These are phyloP conservation scores for Tolypocladium paradoxum DNA, from an alignment of 2,329 filamentous ascomycete species.

Conservation along the genomic window DNA sequence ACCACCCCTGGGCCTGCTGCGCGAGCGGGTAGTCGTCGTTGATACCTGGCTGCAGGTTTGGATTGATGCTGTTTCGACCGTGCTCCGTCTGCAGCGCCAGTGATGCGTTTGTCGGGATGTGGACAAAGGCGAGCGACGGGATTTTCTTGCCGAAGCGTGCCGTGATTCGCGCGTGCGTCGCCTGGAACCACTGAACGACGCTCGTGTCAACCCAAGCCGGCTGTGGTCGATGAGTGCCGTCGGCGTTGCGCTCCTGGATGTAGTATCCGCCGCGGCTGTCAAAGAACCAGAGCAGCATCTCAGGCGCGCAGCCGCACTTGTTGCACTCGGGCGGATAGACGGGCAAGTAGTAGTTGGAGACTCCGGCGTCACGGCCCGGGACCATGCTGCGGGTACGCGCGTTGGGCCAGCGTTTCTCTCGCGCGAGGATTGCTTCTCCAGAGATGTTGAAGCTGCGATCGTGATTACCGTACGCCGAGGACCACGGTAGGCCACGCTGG, in stretches of 20 bases:
- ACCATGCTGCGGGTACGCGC: conserved; percentile 31
- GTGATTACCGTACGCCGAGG: conserved; percentile 62
- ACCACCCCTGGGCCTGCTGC: conserved; percentile 33
- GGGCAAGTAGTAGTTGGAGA: conserved; percentile 37
- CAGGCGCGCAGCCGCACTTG: conserved; percentile 21
- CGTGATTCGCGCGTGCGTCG: conserved; percentile 18
- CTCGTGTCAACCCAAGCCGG: conserved; percentile 34
- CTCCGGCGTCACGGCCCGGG: conserved; percentile 19
- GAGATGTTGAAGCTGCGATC: conserved; percentile 51
- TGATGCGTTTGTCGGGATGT: conserved; percentile 35
- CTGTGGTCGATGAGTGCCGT: conserved; percentile 19
- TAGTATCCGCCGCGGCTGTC: conserved; percentile 50
- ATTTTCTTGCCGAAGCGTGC: conserved; percentile 21
- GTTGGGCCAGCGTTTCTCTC: conserved; percentile 27
- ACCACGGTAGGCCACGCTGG: conserved; percentile 45
- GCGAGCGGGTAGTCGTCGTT: conserved; percentile 32
- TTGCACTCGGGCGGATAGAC: conserved; percentile 28
- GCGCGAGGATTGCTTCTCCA: conserved; percentile 28
- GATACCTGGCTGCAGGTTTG: conserved; percentile 30
- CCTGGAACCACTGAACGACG: conserved; percentile 34
- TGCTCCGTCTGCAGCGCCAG: conserved; percentile 23
- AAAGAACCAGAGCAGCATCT: conserved; percentile 59
- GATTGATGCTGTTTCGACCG: conserved; percentile 17
- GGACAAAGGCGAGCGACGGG: conserved; percentile 37
- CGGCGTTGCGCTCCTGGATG: conserved; percentile 27